A percentile compares a stretch with the other conserved stretches of the same genome.
These are phyloP conservation scores for Penicillium hesseltinei DNA, from an alignment of 2,329 filamentous ascomycete genomes.

Conservation along the genomic window DNA sequence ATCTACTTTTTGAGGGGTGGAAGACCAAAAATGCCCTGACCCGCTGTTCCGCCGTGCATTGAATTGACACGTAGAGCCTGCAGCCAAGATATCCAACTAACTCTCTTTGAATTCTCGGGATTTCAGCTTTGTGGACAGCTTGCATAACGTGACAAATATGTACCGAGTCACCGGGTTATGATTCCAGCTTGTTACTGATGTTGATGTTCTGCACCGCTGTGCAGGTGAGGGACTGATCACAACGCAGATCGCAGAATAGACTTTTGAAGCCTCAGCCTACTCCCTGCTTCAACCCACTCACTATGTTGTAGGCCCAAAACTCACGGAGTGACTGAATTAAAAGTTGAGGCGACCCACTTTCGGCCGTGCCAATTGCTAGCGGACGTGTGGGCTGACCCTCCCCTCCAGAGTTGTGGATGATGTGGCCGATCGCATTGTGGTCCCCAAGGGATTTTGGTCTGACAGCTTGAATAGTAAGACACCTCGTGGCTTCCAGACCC, in stretches of 20 bases:
- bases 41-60: neutral
- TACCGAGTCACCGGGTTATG: neutral
- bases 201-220: neutral
- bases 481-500: constrained; percentile 70
- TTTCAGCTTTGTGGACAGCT: neutral
- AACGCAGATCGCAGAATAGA: constrained; percentile 7
- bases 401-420: constrained; percentile 65
- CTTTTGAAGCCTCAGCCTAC: constrained; percentile 11
- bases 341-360: constrained; percentile 73
- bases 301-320: constrained; percentile 60
- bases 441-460: constrained; percentile 66
- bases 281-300: neutral
- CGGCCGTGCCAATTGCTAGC: constrained; percentile 64
- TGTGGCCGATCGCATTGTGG: constrained; percentile 75
- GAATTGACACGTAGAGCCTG: neutral
- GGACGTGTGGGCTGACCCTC: constrained; percentile 56
- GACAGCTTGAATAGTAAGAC: constrained; percentile 72
- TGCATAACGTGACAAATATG: neutral
- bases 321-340: constrained; percentile 62
- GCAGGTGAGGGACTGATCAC: constrained; percentile 1
- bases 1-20: neutral
- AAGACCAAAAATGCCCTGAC: neutral
- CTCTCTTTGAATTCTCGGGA: neutral
- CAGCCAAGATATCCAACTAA: neutral
- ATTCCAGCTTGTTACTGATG: neutral